Percentiles rank a stretch among this genome's conserved stretches.
Conservation (phyloP, 495 filamentous ascomycete genomes). For the Cercophora scortea region DNA sequence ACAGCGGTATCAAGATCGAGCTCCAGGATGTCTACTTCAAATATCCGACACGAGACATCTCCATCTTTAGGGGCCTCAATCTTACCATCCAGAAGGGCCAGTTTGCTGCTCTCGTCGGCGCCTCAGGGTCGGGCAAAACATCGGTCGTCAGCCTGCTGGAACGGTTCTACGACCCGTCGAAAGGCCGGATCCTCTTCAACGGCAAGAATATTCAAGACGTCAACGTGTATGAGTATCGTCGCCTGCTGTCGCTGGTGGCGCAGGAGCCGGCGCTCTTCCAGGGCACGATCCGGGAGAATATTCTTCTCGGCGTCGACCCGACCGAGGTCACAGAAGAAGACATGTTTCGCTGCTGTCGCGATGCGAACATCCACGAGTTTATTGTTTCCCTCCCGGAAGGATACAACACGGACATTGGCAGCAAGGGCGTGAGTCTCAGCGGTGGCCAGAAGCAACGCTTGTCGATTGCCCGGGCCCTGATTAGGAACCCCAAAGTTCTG, state of each 20-base stretch:
- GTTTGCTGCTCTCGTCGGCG: slow-evolving; percentile 62
- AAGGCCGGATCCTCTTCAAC: slow-evolving; percentile 47
- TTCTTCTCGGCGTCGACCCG: slow-evolving; percentile 41
- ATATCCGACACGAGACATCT: slow-evolving; percentile 46
- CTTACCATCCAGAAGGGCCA: slow-evolving; percentile 56
- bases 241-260: slow-evolving; percentile 48
- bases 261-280: slow-evolving; percentile 53
- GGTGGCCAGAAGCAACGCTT: slow-evolving; percentile 75
- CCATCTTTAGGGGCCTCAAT: slow-evolving; percentile 44
- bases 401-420: slow-evolving; percentile 53
- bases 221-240: slow-evolving; percentile 44
- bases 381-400: slow-evolving; percentile 53
- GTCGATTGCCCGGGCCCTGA: slow-evolving; percentile 66
- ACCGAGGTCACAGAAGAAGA: slow-evolving; percentile 37
- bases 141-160: slow-evolving; percentile 59
- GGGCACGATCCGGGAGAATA: slow-evolving; percentile 53
- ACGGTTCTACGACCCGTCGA: slow-evolving; percentile 50
- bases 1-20: slow-evolving; percentile 44
- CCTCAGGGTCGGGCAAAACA: slow-evolving; percentile 66
- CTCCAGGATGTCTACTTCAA: slow-evolving; percentile 51
- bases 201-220: slow-evolving; percentile 37
- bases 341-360: slow-evolving; percentile 47
- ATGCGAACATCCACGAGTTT: slow-evolving; percentile 58
- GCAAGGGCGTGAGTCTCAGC: slow-evolving; percentile 54
- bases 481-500: slow-evolving; percentile 62